Percentiles rank a stretch among this genome's conserved stretches.
These are phyloP conservation scores for Boletus coccyginus DNA, from an alignment of 768 basidiomycete genomes.

Conservation along the genomic window DNA sequence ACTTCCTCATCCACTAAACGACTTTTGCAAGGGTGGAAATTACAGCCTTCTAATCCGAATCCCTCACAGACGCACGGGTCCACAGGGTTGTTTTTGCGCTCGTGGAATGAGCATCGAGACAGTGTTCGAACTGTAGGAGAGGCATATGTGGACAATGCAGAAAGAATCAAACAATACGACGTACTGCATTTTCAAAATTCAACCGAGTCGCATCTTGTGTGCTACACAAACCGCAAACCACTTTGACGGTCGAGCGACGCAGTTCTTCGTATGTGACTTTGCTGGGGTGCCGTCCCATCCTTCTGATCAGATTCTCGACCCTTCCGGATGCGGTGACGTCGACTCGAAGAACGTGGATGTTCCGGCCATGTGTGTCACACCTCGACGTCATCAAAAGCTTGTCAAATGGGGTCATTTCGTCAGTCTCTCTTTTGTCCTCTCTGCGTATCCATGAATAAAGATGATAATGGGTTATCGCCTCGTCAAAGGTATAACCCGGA, in stretches of 20 bases:
- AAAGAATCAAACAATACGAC: not conserved
- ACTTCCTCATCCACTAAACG: not conserved
- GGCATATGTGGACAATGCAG: not conserved
- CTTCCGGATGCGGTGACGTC: constrained; percentile 2
- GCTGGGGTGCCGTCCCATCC: constrained; percentile 4
- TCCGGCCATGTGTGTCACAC: not conserved
- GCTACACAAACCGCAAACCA: constrained; percentile 7
- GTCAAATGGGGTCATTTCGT: not conserved
- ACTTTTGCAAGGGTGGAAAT: not conserved
- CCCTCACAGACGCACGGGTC: constrained; percentile 1
- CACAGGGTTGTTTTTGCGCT: not conserved
- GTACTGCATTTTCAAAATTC: constrained; percentile 5
- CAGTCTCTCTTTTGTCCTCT: not conserved
- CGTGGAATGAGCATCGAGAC: not conserved
- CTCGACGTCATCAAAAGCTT: not conserved
- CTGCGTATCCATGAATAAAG: not conserved
- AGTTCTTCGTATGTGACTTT: not conserved
- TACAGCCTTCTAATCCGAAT: not conserved
- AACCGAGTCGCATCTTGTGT: not conserved
- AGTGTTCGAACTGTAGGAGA: constrained; percentile 6
- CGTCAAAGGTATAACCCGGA: not conserved
- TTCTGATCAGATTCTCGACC: constrained; percentile 10
- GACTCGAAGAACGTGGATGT: constrained; percentile 1
- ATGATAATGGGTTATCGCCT: constrained; percentile 5
- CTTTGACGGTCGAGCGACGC: constrained; percentile 1